Evolutionary conservation across 805 yeast species (phyloP).

Genomic region (Cyberlindnera mycetangii): DNA sequence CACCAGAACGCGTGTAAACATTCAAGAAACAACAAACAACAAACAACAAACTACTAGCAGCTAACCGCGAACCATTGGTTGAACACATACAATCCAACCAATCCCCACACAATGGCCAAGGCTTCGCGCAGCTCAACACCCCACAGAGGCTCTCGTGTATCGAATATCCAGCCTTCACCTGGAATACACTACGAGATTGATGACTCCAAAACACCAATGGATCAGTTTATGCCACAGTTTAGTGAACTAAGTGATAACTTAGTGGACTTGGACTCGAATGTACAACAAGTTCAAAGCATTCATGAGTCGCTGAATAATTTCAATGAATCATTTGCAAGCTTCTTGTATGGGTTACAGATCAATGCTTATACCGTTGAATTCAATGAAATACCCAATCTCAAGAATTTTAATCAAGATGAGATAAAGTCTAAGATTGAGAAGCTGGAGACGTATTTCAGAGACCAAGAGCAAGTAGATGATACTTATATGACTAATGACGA

Average conservation of each 20-base stretch:
- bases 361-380: slow-evolving; percentile 90
- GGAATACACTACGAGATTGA: slow-evolving; percentile 44
- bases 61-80: no score
- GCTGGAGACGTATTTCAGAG: slow-evolving; percentile 21
- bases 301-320: slow-evolving; percentile 63
- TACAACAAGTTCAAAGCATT: slow-evolving; percentile 52
- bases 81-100: no score
- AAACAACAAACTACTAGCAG: no score
- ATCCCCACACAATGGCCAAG: slow-evolving; percentile 22
- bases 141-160: slow-evolving; percentile 39
- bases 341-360: slow-evolving; percentile 74
- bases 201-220: slow-evolving; percentile 39
- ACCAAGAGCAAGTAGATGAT: slow-evolving; percentile 19
- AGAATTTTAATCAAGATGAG: slow-evolving; percentile 18
- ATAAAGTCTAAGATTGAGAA: slow-evolving; percentile 19
- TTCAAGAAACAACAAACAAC: not conserved
- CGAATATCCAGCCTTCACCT: slow-evolving; percentile 38
- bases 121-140: slow-evolving; percentile 31
- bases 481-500: slow-evolving; percentile 33
- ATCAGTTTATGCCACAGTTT: slow-evolving; percentile 39
- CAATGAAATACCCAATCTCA: slow-evolving; percentile 23
- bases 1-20: not conserved
- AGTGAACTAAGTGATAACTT: slow-evolving; percentile 46
- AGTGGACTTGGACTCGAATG: slow-evolving; percentile 54
- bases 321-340: slow-evolving; percentile 76